Base-by-base conservation (phyloP, 148 eudicot species). In the Silene conica region DNA sequence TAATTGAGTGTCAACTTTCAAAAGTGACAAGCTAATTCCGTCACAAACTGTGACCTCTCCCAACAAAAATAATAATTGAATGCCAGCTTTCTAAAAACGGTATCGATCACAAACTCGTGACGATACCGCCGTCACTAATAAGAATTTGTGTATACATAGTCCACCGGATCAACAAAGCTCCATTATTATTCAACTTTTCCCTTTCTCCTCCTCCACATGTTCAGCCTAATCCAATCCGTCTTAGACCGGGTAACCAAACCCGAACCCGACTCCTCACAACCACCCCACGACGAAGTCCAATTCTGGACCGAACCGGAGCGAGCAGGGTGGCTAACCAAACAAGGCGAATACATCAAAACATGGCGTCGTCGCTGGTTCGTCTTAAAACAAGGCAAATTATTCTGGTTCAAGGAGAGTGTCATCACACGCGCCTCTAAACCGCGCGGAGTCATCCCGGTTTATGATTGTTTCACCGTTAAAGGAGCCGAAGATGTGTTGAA, bases 341-440 rank as follows among this genome's bases (percentile, higher is more conserved):
- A 93, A 82, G 98, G 98, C 74, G 94, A 93, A 76, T 89, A 89
- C 89, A 93, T 93, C 63, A 93, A 93, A 78, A 93, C 98, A 25
- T 93, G 98, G 98, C 87, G 98, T 0, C 87, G 95, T 46, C 90
- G 95, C 0, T 91, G 97, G 96, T 93, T 93, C 82, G 86, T 93
- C 0, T 77, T 93, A 19, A 93, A 91, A 70, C 91, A 91, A 76
- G 97, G 98, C 1, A 88, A 91, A 54, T 85, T 93, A 50, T 93
- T 93, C 81, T 93, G 98, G 98, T 93, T 93, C 89, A 91, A 89
- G 80, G 94, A 91, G 22, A 79, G 87, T 12, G 67, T 67, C 13
- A 78, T 93, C 64, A 88, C 81, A 5, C 90, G 89, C 22, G 75
- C 80, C 1, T 90, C 98, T 15, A 52, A 60, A 34, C 89, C 94